Percentiles rank a stretch among this genome's conserved stretches.
These are phyloP conservation scores for Saturnispora kantuleensis DNA, from an alignment of 805 yeast genomes.

Conservation along the genomic window DNA sequence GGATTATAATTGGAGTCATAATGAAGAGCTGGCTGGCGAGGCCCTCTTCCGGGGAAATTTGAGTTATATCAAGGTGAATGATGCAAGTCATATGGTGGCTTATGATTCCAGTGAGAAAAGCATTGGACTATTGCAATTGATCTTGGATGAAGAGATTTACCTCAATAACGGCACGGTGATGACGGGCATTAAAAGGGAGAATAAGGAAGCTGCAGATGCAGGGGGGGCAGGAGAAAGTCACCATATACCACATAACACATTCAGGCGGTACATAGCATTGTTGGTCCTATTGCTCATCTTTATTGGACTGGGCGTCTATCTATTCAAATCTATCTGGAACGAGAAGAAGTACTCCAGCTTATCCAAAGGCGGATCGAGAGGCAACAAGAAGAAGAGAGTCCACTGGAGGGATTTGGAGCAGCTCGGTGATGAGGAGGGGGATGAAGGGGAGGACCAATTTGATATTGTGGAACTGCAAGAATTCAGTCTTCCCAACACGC, in stretches of 20 bases:
- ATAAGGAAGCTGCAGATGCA: not conserved
- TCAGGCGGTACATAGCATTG: slow-evolving; percentile 6
- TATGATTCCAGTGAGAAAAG: slow-evolving; percentile 64
- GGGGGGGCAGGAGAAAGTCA: not conserved
- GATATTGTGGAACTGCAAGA: slow-evolving; percentile 1
- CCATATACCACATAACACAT: too few species aligned
- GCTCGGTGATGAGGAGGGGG: slow-evolving; percentile 2
- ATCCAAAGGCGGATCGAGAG: slow-evolving; percentile 2
- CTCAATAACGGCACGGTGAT: slow-evolving; percentile 9
- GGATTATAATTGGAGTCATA: slow-evolving; percentile 35
- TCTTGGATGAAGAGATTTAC: slow-evolving; percentile 11
- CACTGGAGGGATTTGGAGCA: slow-evolving; percentile 24
- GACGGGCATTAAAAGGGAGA: not conserved
- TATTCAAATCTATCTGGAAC: slow-evolving; percentile 2
- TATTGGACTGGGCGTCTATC: slow-evolving; percentile 3
- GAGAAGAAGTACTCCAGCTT: slow-evolving; percentile 5
- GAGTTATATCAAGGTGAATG: slow-evolving; percentile 61
- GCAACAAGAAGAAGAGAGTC: slow-evolving; percentile 25
- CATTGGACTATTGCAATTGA: slow-evolving; percentile 55
- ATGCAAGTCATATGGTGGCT: slow-evolving; percentile 93
- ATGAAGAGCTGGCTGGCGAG: slow-evolving; percentile 30
- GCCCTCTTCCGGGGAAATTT: slow-evolving; percentile 51
- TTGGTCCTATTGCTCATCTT: slow-evolving; percentile 3
- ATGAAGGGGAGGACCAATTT: not conserved
- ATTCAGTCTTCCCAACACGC: not conserved